These are phyloP conservation scores for Kodamaea jinghongensis DNA, from an alignment of 805 yeast genomes.

Conservation along the genomic window DNA sequence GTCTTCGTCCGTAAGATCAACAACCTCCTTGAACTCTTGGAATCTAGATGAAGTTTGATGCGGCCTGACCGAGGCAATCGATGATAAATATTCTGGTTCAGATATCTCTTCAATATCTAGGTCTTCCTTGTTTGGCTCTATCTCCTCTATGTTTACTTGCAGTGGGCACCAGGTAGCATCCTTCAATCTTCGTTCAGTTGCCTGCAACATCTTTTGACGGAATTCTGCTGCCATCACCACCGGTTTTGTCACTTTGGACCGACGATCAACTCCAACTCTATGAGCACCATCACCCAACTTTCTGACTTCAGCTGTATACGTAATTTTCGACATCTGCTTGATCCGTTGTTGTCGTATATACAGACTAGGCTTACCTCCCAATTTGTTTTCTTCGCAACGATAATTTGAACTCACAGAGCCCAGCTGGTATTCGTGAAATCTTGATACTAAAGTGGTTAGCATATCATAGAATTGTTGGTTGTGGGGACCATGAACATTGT, in stretches of 20 bases:
- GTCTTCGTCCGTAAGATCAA: conserved; percentile 15
- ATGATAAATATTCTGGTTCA: no score
- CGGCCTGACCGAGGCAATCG: no score
- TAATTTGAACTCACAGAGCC: conserved; percentile 49
- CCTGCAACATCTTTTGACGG: conserved; percentile 50
- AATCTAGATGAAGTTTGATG: not conserved
- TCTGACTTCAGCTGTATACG: conserved; percentile 39
- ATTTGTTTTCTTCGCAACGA: conserved; percentile 44
- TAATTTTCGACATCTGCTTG: conserved; percentile 38
- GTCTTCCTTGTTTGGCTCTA: conserved; percentile 46
- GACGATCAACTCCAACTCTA: conserved; percentile 3
- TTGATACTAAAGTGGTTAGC: conserved; percentile 57
- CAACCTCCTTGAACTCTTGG: conserved; percentile 10
- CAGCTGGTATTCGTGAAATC: conserved; percentile 46
- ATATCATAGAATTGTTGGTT: conserved; percentile 64
- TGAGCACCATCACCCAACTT: conserved; percentile 23
- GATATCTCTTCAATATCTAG: conserved; percentile 29
- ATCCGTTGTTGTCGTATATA: conserved; percentile 37
- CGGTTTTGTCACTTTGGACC: conserved; percentile 13
- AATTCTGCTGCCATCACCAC: conserved; percentile 16
- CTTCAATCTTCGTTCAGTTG: conserved; percentile 59
- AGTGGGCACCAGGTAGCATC: conserved; percentile 50
- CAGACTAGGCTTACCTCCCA: conserved; percentile 36
- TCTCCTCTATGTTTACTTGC: conserved; percentile 20
- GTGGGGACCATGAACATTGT: conserved; percentile 79